Evolutionary conservation across 73 alveolate species (phyloP).

Genomic region (Paraurostyla sp.): DNA sequence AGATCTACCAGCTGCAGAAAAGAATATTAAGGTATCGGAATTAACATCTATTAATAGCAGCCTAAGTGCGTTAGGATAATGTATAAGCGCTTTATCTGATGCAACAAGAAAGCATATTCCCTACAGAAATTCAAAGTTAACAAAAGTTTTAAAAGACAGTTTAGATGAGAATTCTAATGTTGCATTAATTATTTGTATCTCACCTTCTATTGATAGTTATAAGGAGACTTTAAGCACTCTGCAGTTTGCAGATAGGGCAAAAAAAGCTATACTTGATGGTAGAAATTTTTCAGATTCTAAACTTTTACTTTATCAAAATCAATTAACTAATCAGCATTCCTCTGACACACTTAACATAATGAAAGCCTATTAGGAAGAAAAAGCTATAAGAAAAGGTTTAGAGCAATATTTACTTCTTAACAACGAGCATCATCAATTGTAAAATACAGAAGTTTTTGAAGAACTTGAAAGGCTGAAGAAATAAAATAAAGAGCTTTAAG

Average conservation of each 20-base stretch:
- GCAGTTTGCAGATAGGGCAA: conserved; percentile 77
- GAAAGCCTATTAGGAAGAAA: conserved; percentile 54
- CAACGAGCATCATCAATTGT: neutral
- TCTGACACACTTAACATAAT: neutral
- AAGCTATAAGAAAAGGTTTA: conserved; percentile 47
- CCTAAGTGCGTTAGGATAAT: conserved; percentile 44
- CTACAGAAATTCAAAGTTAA: conserved; percentile 78
- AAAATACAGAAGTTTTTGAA: neutral
- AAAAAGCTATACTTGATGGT: conserved; percentile 65
- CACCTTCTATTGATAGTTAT: conserved; percentile 70
- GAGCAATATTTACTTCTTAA: neutral
- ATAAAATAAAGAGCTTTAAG: conserved; percentile 9
- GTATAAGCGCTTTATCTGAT: conserved; percentile 48
- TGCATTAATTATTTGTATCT: conserved; percentile 61
- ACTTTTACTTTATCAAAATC: neutral
- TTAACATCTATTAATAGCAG: conserved; percentile 62
- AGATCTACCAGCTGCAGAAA: conserved; percentile 30
- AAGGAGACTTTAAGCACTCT: conserved; percentile 74
- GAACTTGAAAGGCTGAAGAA: neutral
- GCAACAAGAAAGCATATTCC: conserved; percentile 72
- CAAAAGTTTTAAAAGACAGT: conserved; percentile 71
- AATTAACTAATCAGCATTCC: neutral
- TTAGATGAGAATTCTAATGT: conserved; percentile 57
- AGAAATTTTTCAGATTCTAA: conserved; percentile 47
- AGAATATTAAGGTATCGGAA: conserved; percentile 31